These are phyloP conservation scores for Chlamydomonas sphaeroides DNA, from an alignment of 139 green algal genomes.

Conservation along the genomic window DNA sequence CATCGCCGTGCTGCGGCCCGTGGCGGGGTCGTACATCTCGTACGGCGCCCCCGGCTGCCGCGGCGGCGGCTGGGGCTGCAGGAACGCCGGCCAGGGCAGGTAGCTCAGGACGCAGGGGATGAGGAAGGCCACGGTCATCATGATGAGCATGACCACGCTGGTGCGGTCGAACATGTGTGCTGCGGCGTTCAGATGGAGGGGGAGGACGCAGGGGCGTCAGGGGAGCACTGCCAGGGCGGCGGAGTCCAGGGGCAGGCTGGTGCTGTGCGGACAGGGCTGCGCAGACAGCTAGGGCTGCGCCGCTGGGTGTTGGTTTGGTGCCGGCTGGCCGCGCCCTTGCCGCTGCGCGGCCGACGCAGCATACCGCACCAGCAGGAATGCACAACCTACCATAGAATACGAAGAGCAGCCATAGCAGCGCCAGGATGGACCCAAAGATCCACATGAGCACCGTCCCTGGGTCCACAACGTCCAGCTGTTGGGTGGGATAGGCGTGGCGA, in stretches of 20 bases:
- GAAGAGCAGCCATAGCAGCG: slow-evolving; percentile 58
- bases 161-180: slow-evolving; percentile 63
- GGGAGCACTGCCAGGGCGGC: not conserved
- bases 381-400: slow-evolving; percentile 45
- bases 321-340: too few relatives aligned
- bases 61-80: slow-evolving; percentile 1
- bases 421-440: slow-evolving; percentile 60
- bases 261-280: too few relatives aligned
- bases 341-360: too few relatives aligned
- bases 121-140: slow-evolving; percentile 64
- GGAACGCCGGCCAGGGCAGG: slow-evolving; percentile 38
- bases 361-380: too few relatives aligned
- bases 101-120: slow-evolving; percentile 59
- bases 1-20: not conserved
- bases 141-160: slow-evolving; percentile 56
- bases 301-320: too few relatives aligned
- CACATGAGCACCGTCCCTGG: slow-evolving; percentile 61
- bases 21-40: not conserved
- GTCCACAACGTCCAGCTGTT: slow-evolving; percentile 60
- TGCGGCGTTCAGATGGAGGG: not conserved
- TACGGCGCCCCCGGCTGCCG: not conserved
- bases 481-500: not conserved
- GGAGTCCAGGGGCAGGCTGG: not conserved
- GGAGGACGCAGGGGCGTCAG: not conserved
- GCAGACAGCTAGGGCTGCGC: too few relatives aligned